Evolutionary conservation across 129 eudicot species (phyloP).

Genomic region (Calendula officinalis): DNA sequence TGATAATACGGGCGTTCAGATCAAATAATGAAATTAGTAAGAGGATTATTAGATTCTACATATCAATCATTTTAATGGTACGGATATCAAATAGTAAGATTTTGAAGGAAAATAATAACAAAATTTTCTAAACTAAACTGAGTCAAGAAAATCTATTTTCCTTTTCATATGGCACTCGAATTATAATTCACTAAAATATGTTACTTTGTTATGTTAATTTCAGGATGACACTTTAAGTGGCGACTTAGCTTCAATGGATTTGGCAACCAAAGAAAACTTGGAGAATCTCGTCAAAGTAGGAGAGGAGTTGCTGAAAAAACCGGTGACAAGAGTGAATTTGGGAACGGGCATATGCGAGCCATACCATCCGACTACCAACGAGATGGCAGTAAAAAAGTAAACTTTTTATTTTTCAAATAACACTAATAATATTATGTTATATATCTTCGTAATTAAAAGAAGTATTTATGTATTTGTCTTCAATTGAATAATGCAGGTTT

Average conservation of each 20-base stretch:
- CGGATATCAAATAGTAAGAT: no score
- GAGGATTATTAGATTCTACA: no score
- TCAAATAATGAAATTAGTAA: no score
- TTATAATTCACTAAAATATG: not conserved
- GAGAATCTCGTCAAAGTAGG: conserved; percentile 44
- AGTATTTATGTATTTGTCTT: not conserved
- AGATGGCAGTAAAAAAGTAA: conserved; percentile 44
- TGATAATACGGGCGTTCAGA: no score
- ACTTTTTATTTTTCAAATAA: not conserved
- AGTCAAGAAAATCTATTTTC: no score
- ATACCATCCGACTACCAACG: conserved; percentile 38
- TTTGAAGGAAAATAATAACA: no score
- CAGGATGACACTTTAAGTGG: conserved; percentile 57
- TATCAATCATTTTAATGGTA: no score
- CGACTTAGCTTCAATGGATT: conserved; percentile 36
- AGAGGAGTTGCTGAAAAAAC: conserved; percentile 43
- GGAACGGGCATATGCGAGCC: conserved; percentile 34
- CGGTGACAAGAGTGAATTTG: conserved; percentile 39
- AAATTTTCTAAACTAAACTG: no score
- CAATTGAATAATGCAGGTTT: conserved; percentile 28
- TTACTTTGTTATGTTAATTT: not conserved
- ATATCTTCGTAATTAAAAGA: no score
- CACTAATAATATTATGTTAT: not conserved
- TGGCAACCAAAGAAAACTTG: conserved; percentile 41
- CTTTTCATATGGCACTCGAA: no score